Base-by-base conservation (phyloP, 768 basidiomycete genomes). In the Macrolepiota dolichaula region DNA sequence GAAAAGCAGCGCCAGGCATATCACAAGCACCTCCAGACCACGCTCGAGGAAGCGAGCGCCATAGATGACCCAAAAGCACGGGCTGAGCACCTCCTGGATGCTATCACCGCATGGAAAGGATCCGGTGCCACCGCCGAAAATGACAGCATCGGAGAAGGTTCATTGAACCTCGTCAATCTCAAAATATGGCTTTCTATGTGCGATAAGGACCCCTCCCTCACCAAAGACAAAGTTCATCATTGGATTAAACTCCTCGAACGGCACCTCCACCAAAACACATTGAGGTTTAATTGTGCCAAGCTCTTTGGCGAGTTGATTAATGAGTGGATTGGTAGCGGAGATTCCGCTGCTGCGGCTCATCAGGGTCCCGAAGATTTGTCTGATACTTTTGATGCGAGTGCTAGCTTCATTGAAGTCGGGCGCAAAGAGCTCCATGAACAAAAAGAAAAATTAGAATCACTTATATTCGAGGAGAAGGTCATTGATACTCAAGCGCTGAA, bases 251-350 rank as follows among this genome's bases (percentile, higher is more conserved):
- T 71, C 1, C 66, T 80, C 17, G 76, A 80, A 62, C 69, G 71
- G 0, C 76, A 79, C 61, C 74, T 80, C 35, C 65, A 62, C 2
- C 77, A 77, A 50, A 71, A 69, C 17, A 57, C 64, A 35, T 72
- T 69, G 65, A 71, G 74, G 7, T 77, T 79, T 37, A 77, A 79
- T 27, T 73, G 71, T 29, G 78, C 77, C 6, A 75, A 70, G 51
- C 70, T 79, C 4, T 81, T 78, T 29, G 78, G 78, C 2, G 74
- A 64, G 32, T 70, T 81, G 7, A 73, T 78, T 59, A 76, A 76
- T 46, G 79, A 81, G 59, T 79, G 79, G 79, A 59, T 78, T 22
- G 68, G 72, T 3, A 79, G 77, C 50, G 78, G 77, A 1, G 78
- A 80, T 65, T 76, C 75, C 0, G 70, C 69, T 17, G 70, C 73